These are phyloP conservation scores for Annona cherimola DNA, from an alignment of 164 flowering plant species.

Conservation along the genomic window DNA sequence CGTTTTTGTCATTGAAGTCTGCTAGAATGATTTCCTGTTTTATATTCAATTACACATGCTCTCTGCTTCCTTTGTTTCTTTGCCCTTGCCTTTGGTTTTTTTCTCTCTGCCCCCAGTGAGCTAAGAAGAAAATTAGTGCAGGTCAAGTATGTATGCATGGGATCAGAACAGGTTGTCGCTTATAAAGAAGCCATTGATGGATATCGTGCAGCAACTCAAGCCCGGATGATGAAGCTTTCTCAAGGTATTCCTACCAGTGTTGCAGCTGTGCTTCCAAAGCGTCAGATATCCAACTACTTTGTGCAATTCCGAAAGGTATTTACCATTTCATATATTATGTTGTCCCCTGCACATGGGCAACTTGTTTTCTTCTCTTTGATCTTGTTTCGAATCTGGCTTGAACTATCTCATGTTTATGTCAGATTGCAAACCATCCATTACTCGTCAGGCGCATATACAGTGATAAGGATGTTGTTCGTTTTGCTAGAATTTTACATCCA, in stretches of 20 bases:
- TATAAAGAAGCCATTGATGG: conserved; percentile 89
- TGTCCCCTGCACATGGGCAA: neutral
- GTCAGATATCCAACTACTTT: conserved; percentile 90
- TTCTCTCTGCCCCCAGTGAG: neutral
- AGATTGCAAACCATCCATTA: conserved; percentile 98
- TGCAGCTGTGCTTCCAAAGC: conserved; percentile 51
- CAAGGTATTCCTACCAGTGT: conserved; percentile 21
- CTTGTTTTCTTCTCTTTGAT: neutral
- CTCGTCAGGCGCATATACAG: conserved; percentile 81
- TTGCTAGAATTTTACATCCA: conserved; percentile 69
- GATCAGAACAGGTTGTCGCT: conserved; percentile 58
- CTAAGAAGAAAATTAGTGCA: conserved; percentile 26
- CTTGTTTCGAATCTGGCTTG: conserved; percentile 12
- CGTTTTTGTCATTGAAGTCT: neutral
- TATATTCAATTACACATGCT: conserved; percentile 1
- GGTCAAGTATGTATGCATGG: conserved; percentile 83
- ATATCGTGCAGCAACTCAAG: conserved; percentile 71
- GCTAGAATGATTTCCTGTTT: neutral
- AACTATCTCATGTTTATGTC: conserved; percentile 12
- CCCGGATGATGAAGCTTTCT: conserved; percentile 50
- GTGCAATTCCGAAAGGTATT: conserved; percentile 86
- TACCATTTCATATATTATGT: neutral
- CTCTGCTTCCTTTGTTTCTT: neutral
- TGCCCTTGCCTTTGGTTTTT: neutral
- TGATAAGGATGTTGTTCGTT: conserved; percentile 70